Percentiles rank a stretch among this genome's conserved stretches.
phyloP scores from a whole-genome alignment of 495 filamentous ascomycete species.

The Podospora appendiculata region DNA sequence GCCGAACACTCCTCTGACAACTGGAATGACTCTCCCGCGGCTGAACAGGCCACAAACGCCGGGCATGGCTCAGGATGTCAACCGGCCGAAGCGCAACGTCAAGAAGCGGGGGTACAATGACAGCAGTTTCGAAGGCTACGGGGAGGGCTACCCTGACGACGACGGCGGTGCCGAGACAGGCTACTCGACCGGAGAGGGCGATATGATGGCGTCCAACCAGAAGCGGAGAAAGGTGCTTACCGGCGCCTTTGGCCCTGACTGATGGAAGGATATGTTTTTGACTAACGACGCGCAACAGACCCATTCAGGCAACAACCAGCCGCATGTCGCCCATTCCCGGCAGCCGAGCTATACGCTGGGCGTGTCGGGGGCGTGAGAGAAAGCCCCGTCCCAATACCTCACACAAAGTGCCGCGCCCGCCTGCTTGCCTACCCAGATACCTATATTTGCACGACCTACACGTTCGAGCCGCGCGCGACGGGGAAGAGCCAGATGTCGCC shows the following conservation, averaged over 20 bases:
- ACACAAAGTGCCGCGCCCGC: not conserved
- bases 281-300: constrained; percentile 16
- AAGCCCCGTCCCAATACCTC: not conserved
- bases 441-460: not conserved
- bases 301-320: constrained; percentile 16
- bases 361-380: not conserved
- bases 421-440: not conserved
- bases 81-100: constrained; percentile 32
- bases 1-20: constrained; percentile 32
- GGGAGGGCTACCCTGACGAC: constrained; percentile 45
- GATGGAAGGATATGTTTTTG: constrained; percentile 11
- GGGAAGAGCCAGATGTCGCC: not conserved
- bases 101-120: constrained; percentile 49
- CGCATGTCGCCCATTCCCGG: constrained; percentile 18
- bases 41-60: constrained; percentile 21
- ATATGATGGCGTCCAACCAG: constrained; percentile 38
- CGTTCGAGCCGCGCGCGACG: not conserved
- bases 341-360: constrained; percentile 11
- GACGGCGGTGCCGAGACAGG: constrained; percentile 35
- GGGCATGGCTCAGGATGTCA: constrained; percentile 13
- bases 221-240: constrained; percentile 49
- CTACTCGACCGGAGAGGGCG: constrained; percentile 47
- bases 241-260: constrained; percentile 16
- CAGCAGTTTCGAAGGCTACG: constrained; percentile 50
- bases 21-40: constrained; percentile 11